Evolutionary conservation across 768 basidiomycete genomes (phyloP).

Genomic region (Sistotremastrum suecicum): DNA sequence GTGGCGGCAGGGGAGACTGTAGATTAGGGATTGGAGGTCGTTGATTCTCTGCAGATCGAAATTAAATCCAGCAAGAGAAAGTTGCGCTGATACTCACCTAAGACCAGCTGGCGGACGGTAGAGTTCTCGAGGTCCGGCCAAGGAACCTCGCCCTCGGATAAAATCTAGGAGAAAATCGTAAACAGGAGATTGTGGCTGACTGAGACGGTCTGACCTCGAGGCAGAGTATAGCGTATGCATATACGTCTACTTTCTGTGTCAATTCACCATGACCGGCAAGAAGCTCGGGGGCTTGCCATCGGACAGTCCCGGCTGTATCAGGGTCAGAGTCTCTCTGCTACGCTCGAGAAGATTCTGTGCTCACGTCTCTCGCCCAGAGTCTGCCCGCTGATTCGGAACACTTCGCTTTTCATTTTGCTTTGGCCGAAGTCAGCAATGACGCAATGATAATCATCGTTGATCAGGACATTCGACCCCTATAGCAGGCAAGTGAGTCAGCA

Average conservation of each 20-base stretch:
- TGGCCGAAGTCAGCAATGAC: constrained; percentile 78
- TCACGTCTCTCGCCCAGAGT: constrained; percentile 25
- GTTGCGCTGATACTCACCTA: too few species aligned
- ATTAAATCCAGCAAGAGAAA: constrained; percentile 5
- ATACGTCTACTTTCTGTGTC: constrained; percentile 49
- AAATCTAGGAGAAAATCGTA: constrained; percentile 16
- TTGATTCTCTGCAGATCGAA: constrained; percentile 28
- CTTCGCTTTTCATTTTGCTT: constrained; percentile 65
- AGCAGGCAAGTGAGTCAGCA: neutral
- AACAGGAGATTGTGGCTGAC: too few species aligned
- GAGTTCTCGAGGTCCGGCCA: constrained; percentile 40
- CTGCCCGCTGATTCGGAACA: constrained; percentile 41
- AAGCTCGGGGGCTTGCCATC: constrained; percentile 64
- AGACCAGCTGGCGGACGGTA: constrained; percentile 34
- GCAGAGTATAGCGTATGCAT: constrained; percentile 53
- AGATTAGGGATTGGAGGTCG: constrained; percentile 36
- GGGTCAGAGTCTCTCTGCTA: neutral
- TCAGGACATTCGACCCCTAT: constrained; percentile 64
- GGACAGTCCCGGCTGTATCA: constrained; percentile 40
- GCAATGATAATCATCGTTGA: constrained; percentile 51
- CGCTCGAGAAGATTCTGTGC: constrained; percentile 8
- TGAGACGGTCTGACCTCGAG: constrained; percentile 21
- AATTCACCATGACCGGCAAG: constrained; percentile 30
- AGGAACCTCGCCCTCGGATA: constrained; percentile 47
- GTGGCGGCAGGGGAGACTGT: constrained; percentile 18